Evolutionary conservation across 163 green algal genomes (phyloP).

Genomic region (Scenedesmus sp.): DNA sequence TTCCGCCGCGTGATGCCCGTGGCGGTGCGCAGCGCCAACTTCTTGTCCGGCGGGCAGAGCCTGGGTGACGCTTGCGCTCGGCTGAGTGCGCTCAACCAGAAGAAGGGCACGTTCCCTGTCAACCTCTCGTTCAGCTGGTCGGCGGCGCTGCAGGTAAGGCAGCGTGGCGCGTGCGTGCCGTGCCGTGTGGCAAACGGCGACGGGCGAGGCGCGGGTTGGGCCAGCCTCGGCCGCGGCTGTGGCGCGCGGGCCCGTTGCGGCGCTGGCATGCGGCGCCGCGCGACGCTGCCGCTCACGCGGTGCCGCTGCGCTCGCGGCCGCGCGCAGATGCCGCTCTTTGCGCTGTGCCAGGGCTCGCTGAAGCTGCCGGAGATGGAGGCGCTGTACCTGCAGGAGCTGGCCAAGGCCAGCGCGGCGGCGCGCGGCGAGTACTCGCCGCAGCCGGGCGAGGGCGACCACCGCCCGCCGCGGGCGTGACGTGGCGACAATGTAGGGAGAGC

Average conservation of each 20-base stretch:
- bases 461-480: slow-evolving; percentile 22
- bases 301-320: not conserved
- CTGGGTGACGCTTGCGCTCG: slow-evolving; percentile 54
- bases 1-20: slow-evolving; percentile 55
- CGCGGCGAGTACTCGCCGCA: slow-evolving; percentile 48
- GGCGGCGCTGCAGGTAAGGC: slow-evolving; percentile 42
- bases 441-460: slow-evolving; percentile 52
- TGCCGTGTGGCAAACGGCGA: no score
- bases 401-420: slow-evolving; percentile 53
- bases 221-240: no score
- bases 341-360: slow-evolving; percentile 55
- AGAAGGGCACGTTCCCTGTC: slow-evolving; percentile 54
- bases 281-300: not conserved
- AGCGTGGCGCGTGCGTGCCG: not conserved
- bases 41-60: slow-evolving; percentile 61
- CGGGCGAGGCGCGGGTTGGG: no score
- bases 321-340: slow-evolving; percentile 61
- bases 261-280: no score
- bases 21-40: slow-evolving; percentile 59
- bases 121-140: slow-evolving; percentile 63
- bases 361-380: slow-evolving; percentile 57
- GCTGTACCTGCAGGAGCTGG: slow-evolving; percentile 60
- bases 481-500: no score
- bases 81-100: slow-evolving; percentile 63
- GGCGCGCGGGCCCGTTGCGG: no score